These are phyloP conservation scores for Phytophthora meadii DNA, from an alignment of 352 stramenopile species.

Conservation along the genomic window DNA sequence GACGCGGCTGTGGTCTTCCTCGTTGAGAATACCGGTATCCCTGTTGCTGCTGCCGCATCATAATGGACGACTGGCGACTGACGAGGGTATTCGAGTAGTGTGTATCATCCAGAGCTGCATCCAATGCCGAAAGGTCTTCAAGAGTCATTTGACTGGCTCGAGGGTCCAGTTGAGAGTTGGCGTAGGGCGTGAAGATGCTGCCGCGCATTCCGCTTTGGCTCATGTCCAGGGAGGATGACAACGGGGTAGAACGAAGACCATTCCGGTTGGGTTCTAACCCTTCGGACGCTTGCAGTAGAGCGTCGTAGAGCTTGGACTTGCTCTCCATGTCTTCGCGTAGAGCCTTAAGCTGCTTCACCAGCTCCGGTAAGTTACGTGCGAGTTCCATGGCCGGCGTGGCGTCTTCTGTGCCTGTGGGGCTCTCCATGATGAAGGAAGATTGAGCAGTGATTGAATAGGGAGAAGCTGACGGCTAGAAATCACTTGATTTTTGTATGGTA, in stretches of 20 bases:
- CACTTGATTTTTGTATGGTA: conserved; percentile 10
- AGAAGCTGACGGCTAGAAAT: background rate
- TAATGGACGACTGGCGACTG: conserved; percentile 42
- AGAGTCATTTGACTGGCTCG: conserved; percentile 38
- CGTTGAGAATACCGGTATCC: conserved; percentile 6
- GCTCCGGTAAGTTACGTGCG: conserved; percentile 62
- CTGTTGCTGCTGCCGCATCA: conserved; percentile 35
- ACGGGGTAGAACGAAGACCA: background rate
- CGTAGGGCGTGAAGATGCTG: conserved; percentile 55
- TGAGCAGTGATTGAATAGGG: conserved; percentile 3
- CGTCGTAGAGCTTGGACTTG: conserved; percentile 77
- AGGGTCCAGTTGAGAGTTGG: conserved; percentile 37
- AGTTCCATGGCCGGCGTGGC: conserved; percentile 45
- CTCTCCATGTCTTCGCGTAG: conserved; percentile 75
- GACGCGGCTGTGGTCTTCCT: conserved; percentile 9
- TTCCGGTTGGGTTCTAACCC: background rate
- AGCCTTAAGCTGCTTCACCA: conserved; percentile 67
- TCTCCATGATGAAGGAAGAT: conserved; percentile 29
- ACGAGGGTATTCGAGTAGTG: conserved; percentile 38
- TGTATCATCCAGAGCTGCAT: conserved; percentile 23
- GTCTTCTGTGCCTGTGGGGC: conserved; percentile 4
- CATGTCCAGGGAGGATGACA: conserved; percentile 8
- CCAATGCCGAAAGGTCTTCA: conserved; percentile 32
- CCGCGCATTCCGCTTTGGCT: conserved; percentile 36
- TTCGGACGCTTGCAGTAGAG: conserved; percentile 34